A percentile compares a stretch with the other conserved stretches of the same genome.
Evolutionary conservation across 2,329 filamentous ascomycete genomes (phyloP).

Genomic region (Fusarium domesticum): DNA sequence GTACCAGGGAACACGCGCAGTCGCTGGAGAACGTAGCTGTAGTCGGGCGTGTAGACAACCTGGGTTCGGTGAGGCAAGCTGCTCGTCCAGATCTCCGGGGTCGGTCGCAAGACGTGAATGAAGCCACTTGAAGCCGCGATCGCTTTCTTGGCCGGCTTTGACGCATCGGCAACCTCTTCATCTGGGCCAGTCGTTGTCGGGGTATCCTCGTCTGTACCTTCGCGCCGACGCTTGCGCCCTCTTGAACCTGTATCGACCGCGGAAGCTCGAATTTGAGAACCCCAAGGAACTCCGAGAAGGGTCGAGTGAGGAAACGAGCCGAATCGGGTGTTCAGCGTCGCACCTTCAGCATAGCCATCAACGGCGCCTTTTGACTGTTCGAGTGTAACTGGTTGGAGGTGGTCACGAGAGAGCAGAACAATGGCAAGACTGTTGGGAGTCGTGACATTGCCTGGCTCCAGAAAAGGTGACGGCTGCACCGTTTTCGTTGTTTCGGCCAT

Average conservation of each 20-base stretch:
- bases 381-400: constrained; percentile 72
- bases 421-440: constrained; percentile 69
- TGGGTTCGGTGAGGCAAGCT: constrained; percentile 79
- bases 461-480: constrained; percentile 67
- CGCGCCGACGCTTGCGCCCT: constrained; percentile 64
- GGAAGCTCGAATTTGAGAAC: constrained; percentile 85
- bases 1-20: constrained; percentile 71
- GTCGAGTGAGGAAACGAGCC: constrained; percentile 85
- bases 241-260: constrained; percentile 89
- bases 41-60: constrained; percentile 83
- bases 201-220: constrained; percentile 44
- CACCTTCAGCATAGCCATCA: constrained; percentile 72
- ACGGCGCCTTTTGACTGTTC: constrained; percentile 59
- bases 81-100: constrained; percentile 78
- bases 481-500: constrained; percentile 28
- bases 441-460: constrained; percentile 65
- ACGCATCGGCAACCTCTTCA: constrained; percentile 32
- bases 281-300: constrained; percentile 78
- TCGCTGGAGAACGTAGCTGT: constrained; percentile 78
- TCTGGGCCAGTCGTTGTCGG: constrained; percentile 35
- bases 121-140: constrained; percentile 64
- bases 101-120: constrained; percentile 73
- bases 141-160: constrained; percentile 44
- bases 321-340: constrained; percentile 86
- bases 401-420: constrained; percentile 84